These are phyloP conservation scores for Boletus reticuloceps DNA, from an alignment of 768 basidiomycete species.

Conservation along the genomic window DNA sequence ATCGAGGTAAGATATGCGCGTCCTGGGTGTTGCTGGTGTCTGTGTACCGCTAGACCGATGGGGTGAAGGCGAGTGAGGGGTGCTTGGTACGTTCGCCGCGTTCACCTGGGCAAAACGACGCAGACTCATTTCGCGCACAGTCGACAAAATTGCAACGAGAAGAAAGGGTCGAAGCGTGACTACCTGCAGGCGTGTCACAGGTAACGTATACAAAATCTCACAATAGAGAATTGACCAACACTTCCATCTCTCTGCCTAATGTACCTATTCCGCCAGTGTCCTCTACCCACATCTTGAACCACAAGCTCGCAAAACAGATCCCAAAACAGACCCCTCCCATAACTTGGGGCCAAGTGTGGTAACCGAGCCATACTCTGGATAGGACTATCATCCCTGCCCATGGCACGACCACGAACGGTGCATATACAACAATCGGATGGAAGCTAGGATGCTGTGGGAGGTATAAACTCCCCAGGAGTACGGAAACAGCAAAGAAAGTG, in stretches of 20 bases:
- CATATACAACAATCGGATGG: slow-evolving; percentile 29
- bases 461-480: slow-evolving; percentile 51
- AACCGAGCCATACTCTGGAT: slow-evolving; percentile 73
- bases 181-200: slow-evolving; percentile 21
- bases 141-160: slow-evolving; percentile 3
- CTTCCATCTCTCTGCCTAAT: slow-evolving; percentile 15
- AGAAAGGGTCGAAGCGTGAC: slow-evolving; percentile 19
- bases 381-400: slow-evolving; percentile 54
- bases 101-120: slow-evolving; percentile 57
- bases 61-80: slow-evolving; percentile 41
- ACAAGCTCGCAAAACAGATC: slow-evolving; percentile 45
- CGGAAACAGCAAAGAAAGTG: slow-evolving; percentile 60
- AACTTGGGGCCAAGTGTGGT: slow-evolving; percentile 74
- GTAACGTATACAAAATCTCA: slow-evolving; percentile 22
- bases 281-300: slow-evolving; percentile 58
- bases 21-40: slow-evolving; percentile 45
- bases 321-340: slow-evolving; percentile 58
- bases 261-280: slow-evolving; percentile 22
- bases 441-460: slow-evolving; percentile 61
- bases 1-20: slow-evolving; percentile 52
- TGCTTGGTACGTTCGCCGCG: slow-evolving; percentile 36
- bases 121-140: slow-evolving; percentile 42
- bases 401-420: slow-evolving; percentile 51
- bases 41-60: slow-evolving; percentile 30
- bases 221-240: neutral